phyloP scores from a whole-genome alignment of 805 yeast genomes.

The Cyberlindnera xylosilytica region DNA sequence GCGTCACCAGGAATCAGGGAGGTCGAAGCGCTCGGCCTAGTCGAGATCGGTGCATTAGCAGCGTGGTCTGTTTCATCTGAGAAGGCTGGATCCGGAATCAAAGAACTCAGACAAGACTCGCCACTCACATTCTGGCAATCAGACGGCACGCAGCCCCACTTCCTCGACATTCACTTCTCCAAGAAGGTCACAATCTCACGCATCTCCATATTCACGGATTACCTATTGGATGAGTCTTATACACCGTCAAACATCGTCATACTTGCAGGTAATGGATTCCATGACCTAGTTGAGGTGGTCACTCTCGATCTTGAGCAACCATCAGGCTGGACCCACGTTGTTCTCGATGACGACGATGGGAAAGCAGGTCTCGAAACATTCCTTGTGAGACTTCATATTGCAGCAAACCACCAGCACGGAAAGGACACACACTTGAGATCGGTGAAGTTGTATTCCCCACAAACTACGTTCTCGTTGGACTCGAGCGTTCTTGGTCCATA shows the following conservation, averaged over 20 bases:
- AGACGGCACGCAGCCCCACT: conserved; percentile 90
- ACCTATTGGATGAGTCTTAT: conserved; percentile 79
- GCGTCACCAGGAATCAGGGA: conserved; percentile 45
- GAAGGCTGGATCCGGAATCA: conserved; percentile 70
- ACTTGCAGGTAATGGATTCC: conserved; percentile 74
- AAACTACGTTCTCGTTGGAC: conserved; percentile 27
- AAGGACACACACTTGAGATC: conserved; percentile 91
- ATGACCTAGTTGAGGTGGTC: conserved; percentile 69
- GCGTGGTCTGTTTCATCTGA: conserved; percentile 79
- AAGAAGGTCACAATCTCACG: conserved; percentile 68
- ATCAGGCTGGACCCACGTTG: conserved; percentile 72
- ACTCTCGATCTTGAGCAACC: conserved; percentile 60
- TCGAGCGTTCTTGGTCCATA: conserved; percentile 23
- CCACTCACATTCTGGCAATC: conserved; percentile 88
- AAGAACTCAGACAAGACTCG: conserved; percentile 68
- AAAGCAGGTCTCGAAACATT: conserved; percentile 65
- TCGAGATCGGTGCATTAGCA: conserved; percentile 78
- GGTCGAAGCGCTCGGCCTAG: conserved; percentile 54
- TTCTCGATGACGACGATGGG: conserved; percentile 34
- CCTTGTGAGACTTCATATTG: conserved; percentile 55
- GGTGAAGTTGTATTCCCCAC: conserved; percentile 54
- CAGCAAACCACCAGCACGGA: conserved; percentile 89
- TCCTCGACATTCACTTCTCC: conserved; percentile 72
- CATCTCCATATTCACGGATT: conserved; percentile 70
- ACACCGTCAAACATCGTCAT: conserved; percentile 74